A percentile compares a stretch with the other conserved stretches of the same genome.
phyloP scores from a whole-genome alignment of 2,329 filamentous ascomycete genomes.

The Xylariaceae sp. region DNA sequence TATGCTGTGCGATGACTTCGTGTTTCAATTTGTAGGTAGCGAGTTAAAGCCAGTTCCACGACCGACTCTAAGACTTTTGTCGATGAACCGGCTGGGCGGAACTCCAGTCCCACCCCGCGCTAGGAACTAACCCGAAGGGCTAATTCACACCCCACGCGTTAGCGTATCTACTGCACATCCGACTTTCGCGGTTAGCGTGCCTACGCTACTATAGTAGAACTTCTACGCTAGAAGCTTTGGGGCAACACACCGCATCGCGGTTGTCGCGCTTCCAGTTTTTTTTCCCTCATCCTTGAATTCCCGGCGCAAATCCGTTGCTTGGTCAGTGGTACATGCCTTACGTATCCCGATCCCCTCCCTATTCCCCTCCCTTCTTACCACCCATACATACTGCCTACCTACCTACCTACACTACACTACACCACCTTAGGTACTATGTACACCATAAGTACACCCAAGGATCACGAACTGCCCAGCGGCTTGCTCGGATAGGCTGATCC shows the following conservation, averaged over 20 bases:
- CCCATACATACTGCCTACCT: not conserved
- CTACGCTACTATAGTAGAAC: no score
- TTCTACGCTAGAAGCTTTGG: not conserved
- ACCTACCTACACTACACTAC: not conserved
- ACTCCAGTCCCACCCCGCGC: slow-evolving; percentile 15
- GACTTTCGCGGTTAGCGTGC: not conserved
- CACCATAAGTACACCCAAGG: not conserved
- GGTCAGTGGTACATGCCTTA: no score
- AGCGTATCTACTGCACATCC: slow-evolving; percentile 3
- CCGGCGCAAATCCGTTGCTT: no score
- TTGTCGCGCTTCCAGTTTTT: no score
- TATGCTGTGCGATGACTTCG: no score
- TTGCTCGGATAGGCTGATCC: not conserved
- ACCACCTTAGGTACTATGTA: not conserved
- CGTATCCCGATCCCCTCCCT: no score
- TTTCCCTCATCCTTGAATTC: no score
- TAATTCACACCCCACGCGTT: slow-evolving; percentile 1
- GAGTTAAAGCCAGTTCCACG: not conserved
- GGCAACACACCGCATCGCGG: not conserved
- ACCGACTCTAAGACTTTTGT: not conserved
- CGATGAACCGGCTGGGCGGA: slow-evolving; percentile 15
- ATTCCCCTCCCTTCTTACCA: not conserved
- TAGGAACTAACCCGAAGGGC: slow-evolving; percentile 20
- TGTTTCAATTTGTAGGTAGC: not conserved
- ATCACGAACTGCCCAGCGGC: no score